Evolutionary conservation across 495 filamentous ascomycete genomes (phyloP), one percentile per base, ranked within the genome.

Genomic region (Tuber magnatum): DNA sequence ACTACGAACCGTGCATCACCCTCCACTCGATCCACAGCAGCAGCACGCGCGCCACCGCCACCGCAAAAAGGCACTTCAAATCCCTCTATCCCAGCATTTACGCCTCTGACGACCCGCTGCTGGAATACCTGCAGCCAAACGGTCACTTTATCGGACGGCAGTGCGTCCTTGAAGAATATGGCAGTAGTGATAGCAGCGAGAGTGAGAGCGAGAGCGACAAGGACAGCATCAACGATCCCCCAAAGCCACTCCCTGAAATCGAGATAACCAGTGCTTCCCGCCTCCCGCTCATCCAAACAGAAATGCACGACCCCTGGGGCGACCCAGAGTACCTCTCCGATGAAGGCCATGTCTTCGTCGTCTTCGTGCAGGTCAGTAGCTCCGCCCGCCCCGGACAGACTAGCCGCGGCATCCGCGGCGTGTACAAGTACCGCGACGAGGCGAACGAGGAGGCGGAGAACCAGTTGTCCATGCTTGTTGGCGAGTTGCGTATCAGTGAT

Each of bases 341-440:
- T 14, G 56, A 35, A 65, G 56, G 56, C 28, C 32, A 65, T n/a
- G 56, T 65, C 32, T 65, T 65, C 12, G 56, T 65, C 14, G 28
- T 65, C 28, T 65, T 65, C 56, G 56, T 65, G 14, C 28, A 65
- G 28, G 32, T 35, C 1, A 65, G 28, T 32, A 65, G 56, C 16
- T 65, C 56, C 28, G 28, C 14, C 12, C 56, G 56, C 28, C 56
- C 28, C 28, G 56, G 56, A 35, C 56, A 65, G 14, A 35, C 28
- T 14, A 65, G 56, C 32, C 56, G 56, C 1, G 8, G 12, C 28
- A 65, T 65, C 28, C 12, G 28, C 14, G 56, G 56, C 28, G 56
- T 65, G 12, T 65, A 32, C 56, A 65, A 65, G 56, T 65, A 65
- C 56, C 56, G 56, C 56, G 56, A 65, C 28, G 56, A 65, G 12